A percentile compares a stretch with the other conserved stretches of the same genome.
phyloP scores from a whole-genome alignment of 345 rosid species.

The Arabidopsis thaliana region TAIR10.1 NC_003070.9:24828501-24829000 shows the following conservation, averaged over 20 bases:
- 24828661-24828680: conserved; percentile 31
- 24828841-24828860: neutral
- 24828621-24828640: neutral
- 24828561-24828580: conserved; percentile 13
- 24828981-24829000: neutral
- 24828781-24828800: conserved; percentile 7
- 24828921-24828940: neutral
- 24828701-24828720: neutral
- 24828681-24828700: conserved; percentile 6
- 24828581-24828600: conserved; percentile 32
- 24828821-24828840: neutral
- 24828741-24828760: neutral
- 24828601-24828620: conserved; percentile 15
- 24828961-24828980: neutral
- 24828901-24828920: neutral
- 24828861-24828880: neutral
- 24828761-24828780: neutral
- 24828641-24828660: conserved; percentile 1
- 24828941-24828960: neutral
- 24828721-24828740: conserved; percentile 2
- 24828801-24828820: neutral
- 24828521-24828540: neutral
- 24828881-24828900: neutral
- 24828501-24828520: neutral
- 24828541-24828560: neutral